Evolutionary conservation across 106 monocot genomes (phyloP).

Genomic region (Vanilla planifolia): DNA sequence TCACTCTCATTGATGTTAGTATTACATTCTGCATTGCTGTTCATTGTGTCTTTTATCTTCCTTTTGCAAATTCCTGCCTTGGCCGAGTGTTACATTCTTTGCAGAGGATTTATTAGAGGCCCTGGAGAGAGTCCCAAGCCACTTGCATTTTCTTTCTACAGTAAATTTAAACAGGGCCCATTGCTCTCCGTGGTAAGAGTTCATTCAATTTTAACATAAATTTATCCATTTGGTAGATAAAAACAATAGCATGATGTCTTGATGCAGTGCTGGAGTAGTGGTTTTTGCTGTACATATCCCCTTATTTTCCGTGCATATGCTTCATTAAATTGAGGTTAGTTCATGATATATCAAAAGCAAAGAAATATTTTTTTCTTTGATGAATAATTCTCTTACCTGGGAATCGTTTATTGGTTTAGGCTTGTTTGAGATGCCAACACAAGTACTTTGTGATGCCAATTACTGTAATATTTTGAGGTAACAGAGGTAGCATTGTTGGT

Average conservation of each 20-base stretch:
- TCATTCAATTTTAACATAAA: neutral
- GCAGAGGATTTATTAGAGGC: slow-evolving; percentile 89
- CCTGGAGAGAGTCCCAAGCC: slow-evolving; percentile 83
- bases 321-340: slow-evolving; percentile 34
- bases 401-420: too few species aligned
- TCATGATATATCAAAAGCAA: too few species aligned
- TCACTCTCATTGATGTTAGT: slow-evolving; percentile 87
- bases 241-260: neutral
- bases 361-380: too few species aligned
- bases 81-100: slow-evolving; percentile 3
- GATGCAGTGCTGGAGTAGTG: slow-evolving; percentile 92
- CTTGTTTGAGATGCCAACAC: too few species aligned
- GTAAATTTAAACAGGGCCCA: slow-evolving; percentile 85
- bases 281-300: slow-evolving; percentile 97
- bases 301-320: slow-evolving; percentile 62
- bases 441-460: too few species aligned
- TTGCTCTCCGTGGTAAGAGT: slow-evolving; percentile 81
- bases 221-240: neutral
- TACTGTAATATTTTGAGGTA: too few species aligned
- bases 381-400: too few species aligned
- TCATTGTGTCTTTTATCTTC: slow-evolving; percentile 2
- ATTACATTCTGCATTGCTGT: neutral
- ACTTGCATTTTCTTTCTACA: slow-evolving; percentile 78
- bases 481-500: too few species aligned
- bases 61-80: slow-evolving; percentile 1